Percentiles rank a stretch among this genome's conserved stretches.
Evolutionary conservation across 2,329 filamentous ascomycete genomes (phyloP).

Genomic region (Diplodia mutila): DNA sequence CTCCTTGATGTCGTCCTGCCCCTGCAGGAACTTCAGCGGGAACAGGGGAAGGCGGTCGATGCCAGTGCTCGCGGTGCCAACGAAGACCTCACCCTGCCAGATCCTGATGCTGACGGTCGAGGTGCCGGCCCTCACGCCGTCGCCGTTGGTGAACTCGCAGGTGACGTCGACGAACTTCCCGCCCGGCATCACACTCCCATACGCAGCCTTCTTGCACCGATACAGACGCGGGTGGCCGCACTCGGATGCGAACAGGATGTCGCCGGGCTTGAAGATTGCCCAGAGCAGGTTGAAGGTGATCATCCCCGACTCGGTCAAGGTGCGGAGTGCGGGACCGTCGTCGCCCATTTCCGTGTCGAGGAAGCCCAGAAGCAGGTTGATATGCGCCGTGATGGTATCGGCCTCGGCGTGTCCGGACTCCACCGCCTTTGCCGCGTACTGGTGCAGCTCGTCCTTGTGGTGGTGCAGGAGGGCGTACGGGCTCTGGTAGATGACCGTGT

Average conservation of each 20-base stretch:
- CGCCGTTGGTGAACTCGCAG: conserved; percentile 40
- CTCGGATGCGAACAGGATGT: conserved; percentile 33
- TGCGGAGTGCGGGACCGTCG: conserved; percentile 28
- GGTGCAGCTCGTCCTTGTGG: conserved; percentile 49
- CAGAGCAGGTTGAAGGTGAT: conserved; percentile 31
- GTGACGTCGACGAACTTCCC: conserved; percentile 35
- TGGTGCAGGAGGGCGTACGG: conserved; percentile 57
- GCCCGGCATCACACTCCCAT: conserved; percentile 30
- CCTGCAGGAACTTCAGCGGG: conserved; percentile 23
- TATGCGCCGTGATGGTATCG: conserved; percentile 29
- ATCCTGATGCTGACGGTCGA: conserved; percentile 24
- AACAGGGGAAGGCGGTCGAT: conserved; percentile 25
- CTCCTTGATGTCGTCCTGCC: conserved; percentile 24
- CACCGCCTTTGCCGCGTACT: conserved; percentile 26
- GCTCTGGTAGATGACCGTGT: conserved; percentile 43
- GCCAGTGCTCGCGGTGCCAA: conserved; percentile 22
- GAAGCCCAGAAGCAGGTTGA: conserved; percentile 33
- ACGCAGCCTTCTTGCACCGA: conserved; percentile 35
- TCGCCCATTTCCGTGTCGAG: conserved; percentile 30
- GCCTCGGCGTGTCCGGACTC: conserved; percentile 29
- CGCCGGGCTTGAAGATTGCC: conserved; percentile 34
- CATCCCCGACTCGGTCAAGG: conserved; percentile 26
- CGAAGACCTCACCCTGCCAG: conserved; percentile 28
- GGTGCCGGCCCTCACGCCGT: conserved; percentile 37
- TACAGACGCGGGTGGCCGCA: conserved; percentile 38